phyloP scores from a whole-genome alignment of 805 yeast genomes.

The Peterozyma toletana region DNA sequence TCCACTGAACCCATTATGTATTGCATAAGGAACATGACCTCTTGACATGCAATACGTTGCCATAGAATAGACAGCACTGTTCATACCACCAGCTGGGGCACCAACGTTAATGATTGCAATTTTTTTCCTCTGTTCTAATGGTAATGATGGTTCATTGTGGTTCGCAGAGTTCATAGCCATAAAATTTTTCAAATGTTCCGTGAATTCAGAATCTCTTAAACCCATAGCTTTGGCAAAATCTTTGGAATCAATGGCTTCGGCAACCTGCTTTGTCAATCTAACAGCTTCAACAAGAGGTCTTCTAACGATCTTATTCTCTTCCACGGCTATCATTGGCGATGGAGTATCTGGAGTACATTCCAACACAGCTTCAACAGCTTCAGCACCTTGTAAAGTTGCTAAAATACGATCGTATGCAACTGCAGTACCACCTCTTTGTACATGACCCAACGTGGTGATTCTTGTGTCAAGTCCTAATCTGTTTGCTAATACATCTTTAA shows the following conservation, averaged over 20 bases:
- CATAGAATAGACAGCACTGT: constrained; percentile 70
- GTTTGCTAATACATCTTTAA: constrained; percentile 55
- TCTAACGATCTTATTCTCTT: constrained; percentile 64
- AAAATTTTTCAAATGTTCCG: constrained; percentile 56
- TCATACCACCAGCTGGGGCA: constrained; percentile 76
- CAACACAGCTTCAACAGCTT: constrained; percentile 69
- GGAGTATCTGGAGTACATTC: constrained; percentile 65
- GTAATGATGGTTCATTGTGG: constrained; percentile 55
- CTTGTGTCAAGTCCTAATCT: constrained; percentile 70
- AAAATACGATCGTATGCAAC: constrained; percentile 66
- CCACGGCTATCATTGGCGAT: constrained; percentile 71
- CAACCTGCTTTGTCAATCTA: constrained; percentile 61
- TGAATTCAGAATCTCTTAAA: constrained; percentile 64
- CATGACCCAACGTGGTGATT: constrained; percentile 73
- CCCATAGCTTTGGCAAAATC: constrained; percentile 66
- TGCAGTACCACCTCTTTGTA: constrained; percentile 80
- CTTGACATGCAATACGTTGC: constrained; percentile 68
- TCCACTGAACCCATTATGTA: constrained; percentile 71
- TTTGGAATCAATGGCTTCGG: constrained; percentile 56
- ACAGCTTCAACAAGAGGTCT: constrained; percentile 71
- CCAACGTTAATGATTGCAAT: constrained; percentile 73
- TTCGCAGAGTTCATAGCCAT: constrained; percentile 63
- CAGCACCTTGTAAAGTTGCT: constrained; percentile 78
- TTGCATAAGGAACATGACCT: constrained; percentile 68
- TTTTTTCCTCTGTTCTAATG: constrained; percentile 44